Base-by-base conservation (phyloP, 306 rosid genomes). In the Ormosia semicastrata region DNA sequence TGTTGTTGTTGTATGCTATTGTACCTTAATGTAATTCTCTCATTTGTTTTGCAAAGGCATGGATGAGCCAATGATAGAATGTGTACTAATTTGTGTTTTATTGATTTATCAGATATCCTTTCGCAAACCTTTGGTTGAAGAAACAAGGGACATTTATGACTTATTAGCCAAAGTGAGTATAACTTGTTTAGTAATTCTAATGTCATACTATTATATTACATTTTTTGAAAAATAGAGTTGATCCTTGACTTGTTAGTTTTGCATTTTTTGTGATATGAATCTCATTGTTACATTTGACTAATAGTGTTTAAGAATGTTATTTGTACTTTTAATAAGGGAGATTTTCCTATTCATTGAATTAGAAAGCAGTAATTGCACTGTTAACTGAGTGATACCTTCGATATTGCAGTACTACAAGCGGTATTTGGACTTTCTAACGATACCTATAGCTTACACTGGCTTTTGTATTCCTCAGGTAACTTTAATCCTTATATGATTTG, bases 391-490 rank as follows among this genome's bases (percentile, higher is more conserved):
- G n/a, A n/a, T n/a, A n/a, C n/a, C n/a, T n/a, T n/a, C n/a, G n/a
- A n/a, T 78, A 39, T 40, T 91, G 96, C 97, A 95, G 99, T 87
- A 40, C 81, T 92, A 89, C 88, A 89, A 84, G 86, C 36, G 50
- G 71, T 93, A 87, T 76, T 77, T 93, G 91, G 73, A 93, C 78
- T 46, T 89, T 81, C 81, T 95, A 67, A 86, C 99, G 0, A 12
- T 93, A 66, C 93, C 96, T 54, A 32, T 93, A 18, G 69, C 74
- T 80, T 69, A 75, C 58, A 67, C 70, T 73, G 88, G 84, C 75
- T 91, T 81, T 82, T 83, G 85, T 88, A 66, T 95, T 82, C 99
- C 99, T 65, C 95, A 95, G 98, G 99, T 95, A 92, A 72, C 73
- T 81, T 66, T 17, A 75, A 41, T 59, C 24, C 79, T 74, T 30